These are phyloP conservation scores for Plasmopara halstedii DNA, from an alignment of 352 stramenopile species.

Conservation along the genomic window DNA sequence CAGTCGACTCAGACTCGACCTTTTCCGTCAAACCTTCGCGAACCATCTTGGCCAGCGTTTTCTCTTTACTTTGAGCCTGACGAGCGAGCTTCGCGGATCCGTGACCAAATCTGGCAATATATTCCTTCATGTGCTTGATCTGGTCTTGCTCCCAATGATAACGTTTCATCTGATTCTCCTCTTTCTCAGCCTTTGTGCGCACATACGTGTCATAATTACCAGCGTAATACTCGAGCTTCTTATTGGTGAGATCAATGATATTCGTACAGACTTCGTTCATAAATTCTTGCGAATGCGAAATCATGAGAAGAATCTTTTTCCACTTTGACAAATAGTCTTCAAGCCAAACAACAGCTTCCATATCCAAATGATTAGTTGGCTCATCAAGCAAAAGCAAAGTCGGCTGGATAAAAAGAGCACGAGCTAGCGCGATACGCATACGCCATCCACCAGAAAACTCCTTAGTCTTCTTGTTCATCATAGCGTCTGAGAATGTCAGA, in stretches of 20 bases:
- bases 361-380: slow-evolving; percentile 95
- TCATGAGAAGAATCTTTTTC: slow-evolving; percentile 96
- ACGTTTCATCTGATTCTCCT: slow-evolving; percentile 98
- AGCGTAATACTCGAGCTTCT: slow-evolving; percentile 96
- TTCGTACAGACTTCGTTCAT: slow-evolving; percentile 98
- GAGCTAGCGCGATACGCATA: slow-evolving; percentile 94
- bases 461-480: slow-evolving; percentile 91
- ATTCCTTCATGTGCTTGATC: slow-evolving; percentile 99
- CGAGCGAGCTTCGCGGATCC: slow-evolving; percentile 95
- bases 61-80: slow-evolving; percentile 97
- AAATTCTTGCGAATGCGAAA: slow-evolving; percentile 98
- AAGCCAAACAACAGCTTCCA: slow-evolving; percentile 98
- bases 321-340: slow-evolving; percentile 96
- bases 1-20: slow-evolving; percentile 77
- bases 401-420: slow-evolving; percentile 96
- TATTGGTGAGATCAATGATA: slow-evolving; percentile 93
- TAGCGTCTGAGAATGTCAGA: slow-evolving; percentile 93
- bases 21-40: slow-evolving; percentile 93
- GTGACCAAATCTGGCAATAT: slow-evolving; percentile 98
- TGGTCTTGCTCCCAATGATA: slow-evolving; percentile 97
- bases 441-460: slow-evolving; percentile 95
- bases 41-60: slow-evolving; percentile 98
- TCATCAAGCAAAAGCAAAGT: slow-evolving; percentile 93
- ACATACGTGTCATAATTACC: slow-evolving; percentile 99
- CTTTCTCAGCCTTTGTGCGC: slow-evolving; percentile 93